A percentile compares a stretch with the other conserved stretches of the same genome.
Conservation (phyloP, 768 basidiomycete genomes). For the Leccinellum albellum region DNA sequence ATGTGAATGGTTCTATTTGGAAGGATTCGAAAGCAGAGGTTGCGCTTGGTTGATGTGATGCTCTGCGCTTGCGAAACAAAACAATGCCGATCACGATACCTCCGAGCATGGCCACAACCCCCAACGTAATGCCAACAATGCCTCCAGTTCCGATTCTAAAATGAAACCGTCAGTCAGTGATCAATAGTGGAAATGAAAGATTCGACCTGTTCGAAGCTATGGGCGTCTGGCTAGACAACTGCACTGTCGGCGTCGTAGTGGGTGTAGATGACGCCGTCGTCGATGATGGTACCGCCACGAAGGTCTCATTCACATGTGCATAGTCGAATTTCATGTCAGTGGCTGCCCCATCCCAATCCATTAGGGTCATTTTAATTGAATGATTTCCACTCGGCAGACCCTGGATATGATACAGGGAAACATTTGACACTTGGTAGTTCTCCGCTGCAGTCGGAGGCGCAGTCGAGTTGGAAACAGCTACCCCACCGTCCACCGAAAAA, state of each 20-base stretch:
- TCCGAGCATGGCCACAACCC: slow-evolving; percentile 1
- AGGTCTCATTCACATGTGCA: slow-evolving; percentile 22
- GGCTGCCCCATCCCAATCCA: slow-evolving; percentile 14
- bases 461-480: not conserved
- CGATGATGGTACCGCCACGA: slow-evolving; percentile 4
- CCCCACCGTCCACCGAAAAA: slow-evolving; percentile 17
- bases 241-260: not conserved
- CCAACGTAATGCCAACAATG: slow-evolving; percentile 14
- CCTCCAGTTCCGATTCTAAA: slow-evolving; percentile 11
- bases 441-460: not conserved
- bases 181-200: not conserved
- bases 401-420: slow-evolving; percentile 13
- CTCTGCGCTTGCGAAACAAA: slow-evolving; percentile 8
- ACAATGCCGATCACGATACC: slow-evolving; percentile 6
- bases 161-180: not conserved
- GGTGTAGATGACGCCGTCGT: slow-evolving; percentile 2
- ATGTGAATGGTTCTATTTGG: slow-evolving; percentile 4
- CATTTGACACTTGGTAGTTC: slow-evolving; percentile 19
- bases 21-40: not conserved
- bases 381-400: too few relatives aligned
- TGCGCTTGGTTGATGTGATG: not conserved
- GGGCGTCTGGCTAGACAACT: not conserved
- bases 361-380: slow-evolving; percentile 12
- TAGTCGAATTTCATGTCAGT: slow-evolving; percentile 29
- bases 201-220: slow-evolving; percentile 12